A percentile compares a stretch with the other conserved stretches of the same genome.
Evolutionary conservation across 1,139 yeast species (phyloP).

Genomic region (Kazachstania sp.): DNA sequence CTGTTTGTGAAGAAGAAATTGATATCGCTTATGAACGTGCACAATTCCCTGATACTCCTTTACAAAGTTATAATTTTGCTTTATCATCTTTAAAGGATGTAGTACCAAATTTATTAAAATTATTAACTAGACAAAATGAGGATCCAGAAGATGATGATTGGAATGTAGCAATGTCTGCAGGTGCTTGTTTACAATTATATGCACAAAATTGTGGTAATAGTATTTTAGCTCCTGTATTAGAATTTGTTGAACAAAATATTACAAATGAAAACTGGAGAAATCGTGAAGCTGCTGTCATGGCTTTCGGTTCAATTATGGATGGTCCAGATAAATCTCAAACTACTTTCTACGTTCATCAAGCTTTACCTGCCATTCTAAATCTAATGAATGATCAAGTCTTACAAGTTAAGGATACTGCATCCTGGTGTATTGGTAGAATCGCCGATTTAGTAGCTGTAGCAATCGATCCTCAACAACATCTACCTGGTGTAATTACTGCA

Average conservation of each 20-base stretch:
- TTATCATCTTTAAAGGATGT: conserved; percentile 75
- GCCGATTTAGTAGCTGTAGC: conserved; percentile 82
- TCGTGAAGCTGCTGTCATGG: conserved; percentile 98
- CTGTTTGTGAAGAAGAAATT: conserved; percentile 93
- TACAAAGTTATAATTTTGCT: conserved; percentile 61
- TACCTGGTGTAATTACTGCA: conserved; percentile 65
- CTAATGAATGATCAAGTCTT: conserved; percentile 66
- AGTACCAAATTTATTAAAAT: conserved; percentile 71
- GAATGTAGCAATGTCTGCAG: conserved; percentile 98
- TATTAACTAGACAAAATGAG: conserved; percentile 83
- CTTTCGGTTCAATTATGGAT: conserved; percentile 91
- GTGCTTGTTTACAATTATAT: conserved; percentile 88
- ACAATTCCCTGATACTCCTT: conserved; percentile 44
- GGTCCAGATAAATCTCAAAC: conserved; percentile 81
- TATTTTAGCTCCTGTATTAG: conserved; percentile 75
- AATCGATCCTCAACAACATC: conserved; percentile 52
- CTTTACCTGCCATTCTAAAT: conserved; percentile 65
- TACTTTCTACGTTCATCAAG: conserved; percentile 62
- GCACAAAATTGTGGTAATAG: conserved; percentile 85
- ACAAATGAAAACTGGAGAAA: conserved; percentile 62
- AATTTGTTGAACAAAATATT: conserved; percentile 73
- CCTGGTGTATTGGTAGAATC: conserved; percentile 96
- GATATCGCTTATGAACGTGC: conserved; percentile 64
- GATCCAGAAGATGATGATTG: conserved; percentile 90
- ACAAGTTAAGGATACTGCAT: conserved; percentile 93